Percentiles rank a stretch among this genome's conserved stretches.
Conservation (phyloP, 1,139 yeast genomes). For the Pichia sp. region DNA sequence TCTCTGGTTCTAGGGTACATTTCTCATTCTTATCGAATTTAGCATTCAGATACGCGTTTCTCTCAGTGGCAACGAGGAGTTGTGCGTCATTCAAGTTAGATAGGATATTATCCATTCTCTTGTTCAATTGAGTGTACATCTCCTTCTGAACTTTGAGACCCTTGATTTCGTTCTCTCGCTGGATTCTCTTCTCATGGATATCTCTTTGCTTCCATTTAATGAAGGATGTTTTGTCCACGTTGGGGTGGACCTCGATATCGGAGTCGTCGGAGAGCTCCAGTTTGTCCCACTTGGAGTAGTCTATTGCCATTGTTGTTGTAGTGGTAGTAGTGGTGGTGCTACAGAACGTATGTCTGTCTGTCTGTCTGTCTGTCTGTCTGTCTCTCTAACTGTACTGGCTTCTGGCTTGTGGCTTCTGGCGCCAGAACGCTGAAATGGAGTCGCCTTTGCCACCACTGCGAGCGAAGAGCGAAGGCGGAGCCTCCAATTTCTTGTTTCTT, state of each 20-base stretch:
- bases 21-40: conserved; percentile 55
- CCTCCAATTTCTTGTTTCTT: no score
- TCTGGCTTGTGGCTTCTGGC: no score
- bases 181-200: conserved; percentile 86
- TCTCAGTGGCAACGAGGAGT: conserved; percentile 32
- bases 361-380: no score
- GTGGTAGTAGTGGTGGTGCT: no score
- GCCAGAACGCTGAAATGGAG: no score
- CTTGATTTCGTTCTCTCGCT: conserved; percentile 68
- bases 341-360: no score
- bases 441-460: no score
- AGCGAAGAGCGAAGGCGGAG: no score
- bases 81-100: conserved; percentile 34
- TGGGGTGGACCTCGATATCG: conserved; percentile 95
- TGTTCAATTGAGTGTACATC: conserved; percentile 72
- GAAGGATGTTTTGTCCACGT: conserved; percentile 89
- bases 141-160: conserved; percentile 64
- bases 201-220: conserved; percentile 97
- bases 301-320: conserved; percentile 53
- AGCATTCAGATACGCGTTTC: conserved; percentile 38
- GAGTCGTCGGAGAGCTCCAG: conserved; percentile 94
- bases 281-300: conserved; percentile 97
- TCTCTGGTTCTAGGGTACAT: conserved; percentile 46
- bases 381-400: no score
- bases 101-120: conserved; percentile 61